Percentiles rank a stretch among this genome's conserved stretches.
These are phyloP conservation scores for Talaromyces sp. DNA, from an alignment of 2,329 filamentous ascomycete species.

Conservation along the genomic window DNA sequence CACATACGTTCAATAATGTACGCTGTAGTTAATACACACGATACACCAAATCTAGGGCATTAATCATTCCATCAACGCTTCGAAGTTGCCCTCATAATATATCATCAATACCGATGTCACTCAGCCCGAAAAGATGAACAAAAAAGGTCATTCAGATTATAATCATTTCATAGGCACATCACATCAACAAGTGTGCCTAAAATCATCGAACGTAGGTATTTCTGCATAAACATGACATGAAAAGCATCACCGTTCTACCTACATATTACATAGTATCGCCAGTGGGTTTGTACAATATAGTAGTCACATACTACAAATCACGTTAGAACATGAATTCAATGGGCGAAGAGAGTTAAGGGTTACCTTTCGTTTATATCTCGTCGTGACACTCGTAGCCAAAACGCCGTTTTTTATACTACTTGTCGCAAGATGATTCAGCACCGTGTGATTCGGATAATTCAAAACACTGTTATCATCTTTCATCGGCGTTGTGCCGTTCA, in stretches of 20 bases:
- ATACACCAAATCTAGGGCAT: too few relatives aligned
- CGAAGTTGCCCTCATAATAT: neutral
- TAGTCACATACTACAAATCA: conserved; percentile 79
- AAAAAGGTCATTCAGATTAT: neutral
- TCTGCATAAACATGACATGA: neutral
- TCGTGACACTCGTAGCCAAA: conserved; percentile 90
- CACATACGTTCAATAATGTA: neutral
- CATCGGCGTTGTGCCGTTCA: conserved; percentile 86
- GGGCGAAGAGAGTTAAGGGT: conserved; percentile 10
- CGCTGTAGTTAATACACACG: neutral
- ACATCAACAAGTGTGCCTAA: neutral
- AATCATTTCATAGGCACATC: neutral
- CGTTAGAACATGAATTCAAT: neutral
- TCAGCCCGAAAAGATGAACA: neutral
- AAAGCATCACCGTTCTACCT: neutral
- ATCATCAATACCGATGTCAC: neutral
- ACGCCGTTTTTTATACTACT: conserved; percentile 98
- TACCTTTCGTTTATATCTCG: conserved; percentile 88
- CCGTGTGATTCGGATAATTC: conserved; percentile 94
- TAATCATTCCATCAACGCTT: neutral
- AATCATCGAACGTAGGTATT: neutral
- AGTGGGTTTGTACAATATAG: conserved; percentile 94
- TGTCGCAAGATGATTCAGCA: conserved; percentile 92
- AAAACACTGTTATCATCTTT: conserved; percentile 98
- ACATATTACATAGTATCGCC: conserved; percentile 35